Conservation (phyloP, 768 basidiomycete species). For the Trametes gibbosa region DNA sequence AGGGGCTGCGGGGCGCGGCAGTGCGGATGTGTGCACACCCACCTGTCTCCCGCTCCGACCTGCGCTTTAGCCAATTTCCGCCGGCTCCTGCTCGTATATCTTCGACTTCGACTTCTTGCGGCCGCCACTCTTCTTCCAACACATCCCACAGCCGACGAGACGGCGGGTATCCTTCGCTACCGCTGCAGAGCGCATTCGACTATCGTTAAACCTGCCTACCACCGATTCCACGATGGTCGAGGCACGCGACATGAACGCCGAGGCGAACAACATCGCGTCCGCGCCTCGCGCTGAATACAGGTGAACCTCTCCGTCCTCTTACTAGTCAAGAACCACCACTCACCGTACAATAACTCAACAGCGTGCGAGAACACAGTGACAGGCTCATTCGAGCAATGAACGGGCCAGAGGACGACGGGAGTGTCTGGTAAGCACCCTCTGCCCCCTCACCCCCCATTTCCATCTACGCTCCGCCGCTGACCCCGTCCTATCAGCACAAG, state of each 20-base stretch:
- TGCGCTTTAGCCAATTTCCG: not conserved
- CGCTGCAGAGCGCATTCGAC: not conserved
- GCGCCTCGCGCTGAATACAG: no score
- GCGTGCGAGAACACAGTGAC: not conserved
- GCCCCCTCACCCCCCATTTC: not conserved
- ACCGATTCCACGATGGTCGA: not conserved
- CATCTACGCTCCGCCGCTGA: no score
- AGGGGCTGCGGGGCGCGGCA: not conserved
- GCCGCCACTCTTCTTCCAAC: not conserved
- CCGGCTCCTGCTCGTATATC: not conserved
- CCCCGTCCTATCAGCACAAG: not conserved
- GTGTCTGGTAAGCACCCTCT: not conserved
- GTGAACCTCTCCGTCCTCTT: no score
- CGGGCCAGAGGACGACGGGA: not conserved
- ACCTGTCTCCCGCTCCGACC: not conserved
- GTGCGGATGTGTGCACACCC: not conserved
- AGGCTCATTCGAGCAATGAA: not conserved
- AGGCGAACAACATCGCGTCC: not conserved
- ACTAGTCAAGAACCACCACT: no score
- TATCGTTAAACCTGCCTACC: not conserved
- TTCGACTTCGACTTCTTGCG: not conserved
- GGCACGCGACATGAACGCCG: not conserved
- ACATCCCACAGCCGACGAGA: no score
- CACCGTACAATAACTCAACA: no score
- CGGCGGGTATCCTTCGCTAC: no score